These are phyloP conservation scores for Backusella westeae DNA, from an alignment of 192 early-diverging fungal genomes.

Conservation along the genomic window DNA sequence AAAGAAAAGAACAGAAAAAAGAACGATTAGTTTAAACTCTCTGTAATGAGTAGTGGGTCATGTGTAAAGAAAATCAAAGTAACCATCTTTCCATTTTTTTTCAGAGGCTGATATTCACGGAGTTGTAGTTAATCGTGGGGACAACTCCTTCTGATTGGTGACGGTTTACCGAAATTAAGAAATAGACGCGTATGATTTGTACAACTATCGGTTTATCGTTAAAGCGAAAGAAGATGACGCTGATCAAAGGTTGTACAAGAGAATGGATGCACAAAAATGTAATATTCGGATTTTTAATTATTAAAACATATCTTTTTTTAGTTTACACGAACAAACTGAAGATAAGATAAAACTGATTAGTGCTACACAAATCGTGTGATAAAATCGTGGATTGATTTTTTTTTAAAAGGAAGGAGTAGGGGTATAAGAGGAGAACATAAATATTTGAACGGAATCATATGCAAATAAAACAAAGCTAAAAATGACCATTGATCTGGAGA, in stretches of 20 bases:
- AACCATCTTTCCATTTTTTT: background rate
- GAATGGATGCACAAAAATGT: background rate
- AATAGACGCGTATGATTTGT: conserved; percentile 1
- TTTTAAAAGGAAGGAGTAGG: background rate
- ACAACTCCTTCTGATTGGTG: background rate
- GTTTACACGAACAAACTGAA: background rate
- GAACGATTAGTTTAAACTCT: background rate
- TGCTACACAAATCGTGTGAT: background rate
- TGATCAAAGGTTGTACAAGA: conserved; percentile 1
- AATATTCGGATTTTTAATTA: background rate
- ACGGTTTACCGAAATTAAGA: conserved; percentile 4
- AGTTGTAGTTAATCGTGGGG: background rate
- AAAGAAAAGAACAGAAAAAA: background rate
- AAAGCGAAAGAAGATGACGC: background rate
- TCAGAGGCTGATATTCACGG: background rate
- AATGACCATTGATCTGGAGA: background rate
- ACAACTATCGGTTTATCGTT: conserved; percentile 10
- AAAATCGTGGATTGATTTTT: background rate
- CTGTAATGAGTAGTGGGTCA: background rate
- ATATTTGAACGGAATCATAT: background rate
- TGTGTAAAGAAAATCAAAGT: background rate
- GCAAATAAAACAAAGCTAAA: background rate
- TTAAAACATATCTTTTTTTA: conserved; percentile 1
- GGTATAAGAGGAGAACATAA: background rate
- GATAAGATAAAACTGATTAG: conserved; percentile 5